Conservation (phyloP, 2,329 filamentous ascomycete species). For the Aspergillus sp. region DNA sequence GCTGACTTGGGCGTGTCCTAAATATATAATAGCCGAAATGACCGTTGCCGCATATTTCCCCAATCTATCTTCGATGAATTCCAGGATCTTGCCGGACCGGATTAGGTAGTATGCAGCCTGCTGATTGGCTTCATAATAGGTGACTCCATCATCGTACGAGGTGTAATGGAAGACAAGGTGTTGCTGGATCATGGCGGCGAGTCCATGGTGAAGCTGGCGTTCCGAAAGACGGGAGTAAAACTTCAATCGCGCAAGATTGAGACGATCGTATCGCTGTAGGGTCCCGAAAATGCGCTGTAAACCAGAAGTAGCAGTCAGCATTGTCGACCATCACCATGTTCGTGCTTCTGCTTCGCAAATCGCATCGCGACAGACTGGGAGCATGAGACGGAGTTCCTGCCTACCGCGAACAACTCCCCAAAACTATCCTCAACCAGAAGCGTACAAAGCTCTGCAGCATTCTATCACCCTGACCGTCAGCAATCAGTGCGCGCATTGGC, state of each 20-base stretch:
- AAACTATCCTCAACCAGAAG: slow-evolving; percentile 82
- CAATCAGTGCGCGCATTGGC: slow-evolving; percentile 15
- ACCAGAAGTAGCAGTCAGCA: slow-evolving; percentile 2
- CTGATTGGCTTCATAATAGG: slow-evolving; percentile 77
- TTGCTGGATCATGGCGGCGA: slow-evolving; percentile 80
- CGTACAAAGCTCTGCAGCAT: slow-evolving; percentile 78
- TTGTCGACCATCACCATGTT: slow-evolving; percentile 2
- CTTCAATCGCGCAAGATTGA: slow-evolving; percentile 60
- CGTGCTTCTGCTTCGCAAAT: background rate
- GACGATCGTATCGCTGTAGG: slow-evolving; percentile 70
- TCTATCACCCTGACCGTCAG: slow-evolving; percentile 36
- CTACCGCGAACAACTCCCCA: slow-evolving; percentile 84
- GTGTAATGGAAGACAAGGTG: slow-evolving; percentile 71
- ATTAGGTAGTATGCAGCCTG: slow-evolving; percentile 72
- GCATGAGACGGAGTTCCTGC: slow-evolving; percentile 24
- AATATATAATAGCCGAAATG: slow-evolving; percentile 63
- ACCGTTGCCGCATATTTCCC: slow-evolving; percentile 67
- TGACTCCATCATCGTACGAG: slow-evolving; percentile 52
- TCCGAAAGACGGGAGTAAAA: slow-evolving; percentile 64
- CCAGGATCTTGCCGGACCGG: slow-evolving; percentile 71
- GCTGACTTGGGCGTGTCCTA: slow-evolving; percentile 61
- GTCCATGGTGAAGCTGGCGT: slow-evolving; percentile 70
- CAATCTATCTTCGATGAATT: slow-evolving; percentile 64
- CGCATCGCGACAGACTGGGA: slow-evolving; percentile 2
- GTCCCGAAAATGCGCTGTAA: slow-evolving; percentile 71